A percentile compares a stretch with the other conserved stretches of the same genome.
Conservation (phyloP, 164 flowering plant species). For the Saururus chinensis region DNA sequence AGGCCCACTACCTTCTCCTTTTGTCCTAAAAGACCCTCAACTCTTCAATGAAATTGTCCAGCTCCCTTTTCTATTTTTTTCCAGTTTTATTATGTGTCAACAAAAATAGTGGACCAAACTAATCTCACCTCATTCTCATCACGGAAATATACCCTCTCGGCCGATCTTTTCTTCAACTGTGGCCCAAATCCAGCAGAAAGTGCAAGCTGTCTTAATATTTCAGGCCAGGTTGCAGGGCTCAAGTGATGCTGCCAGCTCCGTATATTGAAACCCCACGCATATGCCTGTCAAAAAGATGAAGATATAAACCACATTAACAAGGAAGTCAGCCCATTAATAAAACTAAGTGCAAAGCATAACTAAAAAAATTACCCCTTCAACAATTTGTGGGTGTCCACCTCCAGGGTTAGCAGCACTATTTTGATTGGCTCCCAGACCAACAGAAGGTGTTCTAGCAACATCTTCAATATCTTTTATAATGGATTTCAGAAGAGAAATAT, state of each 20-base stretch:
- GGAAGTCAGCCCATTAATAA: not conserved
- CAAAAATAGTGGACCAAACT: not conserved
- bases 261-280: conserved; percentile 95
- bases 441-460: conserved; percentile 73
- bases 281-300: conserved; percentile 43
- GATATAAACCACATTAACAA: not conserved
- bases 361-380: conserved; percentile 65
- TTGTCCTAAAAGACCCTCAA: too few relatives aligned
- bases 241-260: conserved; percentile 72
- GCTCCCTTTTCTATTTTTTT: too few relatives aligned
- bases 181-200: conserved; percentile 89
- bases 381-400: conserved; percentile 91
- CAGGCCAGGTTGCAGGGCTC: conserved; percentile 90
- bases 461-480: conserved; percentile 92
- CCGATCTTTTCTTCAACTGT: conserved; percentile 45
- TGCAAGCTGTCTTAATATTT: conserved; percentile 74
- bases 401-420: conserved; percentile 61
- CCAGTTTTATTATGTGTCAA: not conserved
- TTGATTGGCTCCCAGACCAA: conserved; percentile 55
- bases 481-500: conserved; percentile 58
- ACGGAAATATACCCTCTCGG: conserved; percentile 30
- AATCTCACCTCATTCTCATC: conserved; percentile 62
- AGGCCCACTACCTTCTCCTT: too few relatives aligned
- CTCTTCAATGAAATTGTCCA: too few relatives aligned
- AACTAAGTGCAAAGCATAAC: not conserved